Evolutionary conservation across 2,329 filamentous ascomycete species (phyloP), one percentile per base, ranked within the genome.

Genomic region (Sporothrix pseudoabietina): DNA sequence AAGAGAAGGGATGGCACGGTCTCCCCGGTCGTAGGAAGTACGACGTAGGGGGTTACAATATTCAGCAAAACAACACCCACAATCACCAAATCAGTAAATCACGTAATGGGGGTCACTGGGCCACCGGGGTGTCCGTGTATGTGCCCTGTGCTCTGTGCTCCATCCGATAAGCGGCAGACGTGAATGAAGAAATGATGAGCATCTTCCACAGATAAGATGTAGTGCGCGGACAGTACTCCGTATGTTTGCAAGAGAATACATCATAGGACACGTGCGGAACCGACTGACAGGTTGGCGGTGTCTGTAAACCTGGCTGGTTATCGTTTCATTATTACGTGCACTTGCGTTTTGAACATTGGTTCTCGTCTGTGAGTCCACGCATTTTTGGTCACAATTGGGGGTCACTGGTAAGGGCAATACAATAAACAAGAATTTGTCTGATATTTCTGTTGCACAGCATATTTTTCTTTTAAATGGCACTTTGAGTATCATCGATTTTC

Each of bases 1-100:
- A 52, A 1, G 47, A 54, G 68, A 57, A 57, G 52, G 68, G 68
- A 57, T 70, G 68, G 68, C 68, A 70, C 68, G 68, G 68, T 59
- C 68, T 57, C n/a, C 16, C 68, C 68, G 68, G 30, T 44, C 35
- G 35, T 22, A 44, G 35, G 35, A 35, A 35, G 35, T n/a, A n/a
- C n/a, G n/a, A n/a, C n/a, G n/a, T 35, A 35, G 8, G 47, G 55
- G 55, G 14, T 19, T 32, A 41, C 35, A 63, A 44, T 41, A n/a
- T 26, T 16, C 61, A 66, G 14, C 9, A 66, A 44, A 63, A 19
- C 14, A 49, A 59, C 30, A 35, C 26, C 26, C 26, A 26, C 26
- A 26, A 26, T 0, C 26, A 59, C 30, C 19, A 1, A 44, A n/a
- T n/a, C 5, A 16, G 52, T 35, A 44, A 22, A 63, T n/a, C 59